Evolutionary conservation across 129 eudicot species (phyloP).

Genomic region (Logfia minima): DNA sequence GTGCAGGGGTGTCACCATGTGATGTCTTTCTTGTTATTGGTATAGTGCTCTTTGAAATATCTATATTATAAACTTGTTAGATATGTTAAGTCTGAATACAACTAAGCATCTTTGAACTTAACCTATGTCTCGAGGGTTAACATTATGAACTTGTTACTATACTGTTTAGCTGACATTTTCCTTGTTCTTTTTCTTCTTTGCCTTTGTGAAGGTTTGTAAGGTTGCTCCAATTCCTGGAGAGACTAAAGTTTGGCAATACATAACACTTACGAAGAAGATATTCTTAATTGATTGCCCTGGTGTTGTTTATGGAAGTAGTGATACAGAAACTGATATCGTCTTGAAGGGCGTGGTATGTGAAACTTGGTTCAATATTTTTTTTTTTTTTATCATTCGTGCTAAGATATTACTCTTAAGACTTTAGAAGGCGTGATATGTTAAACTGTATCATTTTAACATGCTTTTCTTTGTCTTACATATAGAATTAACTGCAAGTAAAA

Average conservation of each 20-base stretch:
- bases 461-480: neutral
- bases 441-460: neutral
- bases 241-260: constrained; percentile 99
- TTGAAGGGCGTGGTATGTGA: constrained; percentile 94
- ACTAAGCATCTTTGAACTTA: neutral
- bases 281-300: constrained; percentile 99
- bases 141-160: neutral
- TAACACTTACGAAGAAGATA: constrained; percentile 93
- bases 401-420: neutral
- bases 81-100: neutral
- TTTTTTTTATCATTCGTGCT: neutral
- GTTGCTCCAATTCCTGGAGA: constrained; percentile 99
- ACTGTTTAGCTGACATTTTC: constrained; percentile 10
- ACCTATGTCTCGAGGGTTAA: neutral
- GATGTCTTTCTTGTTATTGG: constrained; percentile 3
- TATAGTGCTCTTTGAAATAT: neutral
- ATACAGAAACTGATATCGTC: constrained; percentile 94
- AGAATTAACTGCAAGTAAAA: neutral
- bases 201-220: constrained; percentile 68
- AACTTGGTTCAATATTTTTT: neutral
- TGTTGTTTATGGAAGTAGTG: constrained; percentile 84
- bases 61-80: neutral
- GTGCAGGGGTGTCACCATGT: neutral
- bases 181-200: neutral
- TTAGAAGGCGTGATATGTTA: constrained; percentile 72